These are phyloP conservation scores for Fulvia fulva DNA, from an alignment of 2,329 filamentous ascomycete species.

Conservation along the genomic window DNA sequence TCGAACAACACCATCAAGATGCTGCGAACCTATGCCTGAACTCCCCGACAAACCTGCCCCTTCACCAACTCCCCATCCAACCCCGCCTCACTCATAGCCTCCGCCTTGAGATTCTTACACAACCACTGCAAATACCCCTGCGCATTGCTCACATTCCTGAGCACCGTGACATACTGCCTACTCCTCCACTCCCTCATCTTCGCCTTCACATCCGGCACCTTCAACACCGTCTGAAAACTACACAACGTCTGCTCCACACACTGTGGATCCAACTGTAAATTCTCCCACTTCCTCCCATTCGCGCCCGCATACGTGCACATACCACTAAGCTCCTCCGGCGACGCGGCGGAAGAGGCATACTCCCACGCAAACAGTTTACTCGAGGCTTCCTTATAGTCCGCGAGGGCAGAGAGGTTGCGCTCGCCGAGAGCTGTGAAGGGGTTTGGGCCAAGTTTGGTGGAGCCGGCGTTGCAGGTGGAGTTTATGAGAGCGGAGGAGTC, in stretches of 20 bases:
- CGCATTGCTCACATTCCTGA: slow-evolving; percentile 21
- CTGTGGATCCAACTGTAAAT: slow-evolving; percentile 15
- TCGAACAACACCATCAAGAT: too few relatives aligned
- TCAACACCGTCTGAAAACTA: slow-evolving; percentile 13
- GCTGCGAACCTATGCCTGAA: too few relatives aligned
- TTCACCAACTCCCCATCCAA: slow-evolving; percentile 21
- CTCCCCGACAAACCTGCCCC: slow-evolving; percentile 13
- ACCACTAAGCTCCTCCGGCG: slow-evolving; percentile 8
- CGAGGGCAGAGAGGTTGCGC: slow-evolving; percentile 10
- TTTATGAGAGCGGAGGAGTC: slow-evolving; percentile 17
- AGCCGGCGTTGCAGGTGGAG: slow-evolving; percentile 18
- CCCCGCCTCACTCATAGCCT: slow-evolving; percentile 21
- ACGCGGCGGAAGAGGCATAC: slow-evolving; percentile 16
- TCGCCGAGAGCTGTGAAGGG: slow-evolving; percentile 10
- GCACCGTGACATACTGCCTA: slow-evolving; percentile 17
- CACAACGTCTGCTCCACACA: slow-evolving; percentile 24
- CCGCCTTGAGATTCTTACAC: slow-evolving; percentile 19
- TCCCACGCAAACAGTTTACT: slow-evolving; percentile 22
- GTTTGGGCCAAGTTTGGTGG: slow-evolving; percentile 5
- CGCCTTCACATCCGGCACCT: slow-evolving; percentile 5
- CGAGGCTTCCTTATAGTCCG: slow-evolving; percentile 16
- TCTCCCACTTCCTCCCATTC: slow-evolving; percentile 7
- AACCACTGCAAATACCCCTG: slow-evolving; percentile 18
- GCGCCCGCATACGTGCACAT: slow-evolving; percentile 15
- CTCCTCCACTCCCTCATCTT: slow-evolving; percentile 19